Conservation (phyloP, 352 stramenopile genomes). For the Pilasporangium apinafurcum region DNA sequence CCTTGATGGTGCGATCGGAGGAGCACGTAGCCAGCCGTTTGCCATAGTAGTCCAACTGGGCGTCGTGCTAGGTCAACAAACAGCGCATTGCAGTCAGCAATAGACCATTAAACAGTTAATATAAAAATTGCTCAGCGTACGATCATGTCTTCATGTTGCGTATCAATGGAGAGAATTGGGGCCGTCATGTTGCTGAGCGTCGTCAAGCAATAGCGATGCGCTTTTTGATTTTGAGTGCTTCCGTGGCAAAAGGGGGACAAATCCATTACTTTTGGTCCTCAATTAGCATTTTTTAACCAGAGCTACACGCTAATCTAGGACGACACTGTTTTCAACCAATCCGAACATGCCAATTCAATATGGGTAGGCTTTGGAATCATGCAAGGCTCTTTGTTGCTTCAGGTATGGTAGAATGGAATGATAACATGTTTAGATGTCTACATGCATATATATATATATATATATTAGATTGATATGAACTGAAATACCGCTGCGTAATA, state of each 20-base stretch:
- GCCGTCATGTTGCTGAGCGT: slow-evolving; percentile 51
- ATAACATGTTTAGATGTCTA: neutral
- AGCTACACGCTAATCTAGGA: neutral
- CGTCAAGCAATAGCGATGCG: neutral
- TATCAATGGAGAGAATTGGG: slow-evolving; percentile 91
- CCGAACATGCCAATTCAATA: slow-evolving; percentile 17
- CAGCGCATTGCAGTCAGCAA: neutral
- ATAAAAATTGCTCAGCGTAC: slow-evolving; percentile 23
- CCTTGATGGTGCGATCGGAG: slow-evolving; percentile 96
- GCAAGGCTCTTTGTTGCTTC: too few relatives aligned
- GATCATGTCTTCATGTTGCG: slow-evolving; percentile 98
- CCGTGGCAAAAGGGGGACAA: slow-evolving; percentile 11
- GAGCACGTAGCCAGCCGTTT: slow-evolving; percentile 98
- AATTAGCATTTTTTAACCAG: too few relatives aligned
- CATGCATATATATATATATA: too few relatives aligned
- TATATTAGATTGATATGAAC: slow-evolving; percentile 9
- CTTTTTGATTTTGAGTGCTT: slow-evolving; percentile 17
- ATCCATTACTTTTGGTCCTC: slow-evolving; percentile 1
- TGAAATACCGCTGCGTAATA: too few relatives aligned
- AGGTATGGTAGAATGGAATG: slow-evolving; percentile 4
- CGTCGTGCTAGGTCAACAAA: slow-evolving; percentile 87
- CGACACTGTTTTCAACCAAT: slow-evolving; percentile 15
- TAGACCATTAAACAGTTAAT: neutral
- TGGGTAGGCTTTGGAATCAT: neutral
- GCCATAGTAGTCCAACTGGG: slow-evolving; percentile 99